Conservation (phyloP, 768 basidiomycete species). For the Suillus alpinus region DNA sequence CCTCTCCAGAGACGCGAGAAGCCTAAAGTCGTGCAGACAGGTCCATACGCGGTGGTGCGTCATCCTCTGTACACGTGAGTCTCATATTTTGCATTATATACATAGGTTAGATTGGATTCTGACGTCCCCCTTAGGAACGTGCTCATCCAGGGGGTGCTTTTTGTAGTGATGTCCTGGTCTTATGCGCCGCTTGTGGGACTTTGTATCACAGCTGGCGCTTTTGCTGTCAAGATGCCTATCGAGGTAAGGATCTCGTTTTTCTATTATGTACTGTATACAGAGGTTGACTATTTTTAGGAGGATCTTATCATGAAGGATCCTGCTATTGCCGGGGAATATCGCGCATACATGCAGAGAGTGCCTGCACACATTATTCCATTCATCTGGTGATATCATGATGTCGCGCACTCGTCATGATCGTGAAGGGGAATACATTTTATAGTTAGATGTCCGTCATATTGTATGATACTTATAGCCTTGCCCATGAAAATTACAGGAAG, state of each 20-base stretch:
- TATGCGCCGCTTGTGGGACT: conserved; percentile 31
- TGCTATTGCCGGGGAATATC: conserved; percentile 23
- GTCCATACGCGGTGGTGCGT: conserved; percentile 36
- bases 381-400: conserved; percentile 21
- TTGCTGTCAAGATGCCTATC: conserved; percentile 33
- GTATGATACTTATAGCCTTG: no score
- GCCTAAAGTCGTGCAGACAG: conserved; percentile 24
- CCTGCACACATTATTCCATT: conserved; percentile 29
- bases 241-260: conserved; percentile 23
- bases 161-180: conserved; percentile 23
- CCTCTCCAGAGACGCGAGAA: conserved; percentile 28
- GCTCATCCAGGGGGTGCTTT: background rate
- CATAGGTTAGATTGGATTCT: no score
- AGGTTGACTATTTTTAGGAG: conserved; percentile 20
- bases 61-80: conserved; percentile 35
- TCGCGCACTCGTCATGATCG: background rate
- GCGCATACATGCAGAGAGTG: conserved; percentile 28
- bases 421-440: background rate
- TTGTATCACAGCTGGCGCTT: conserved; percentile 17
- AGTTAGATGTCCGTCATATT: no score
- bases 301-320: conserved; percentile 26
- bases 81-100: no score
- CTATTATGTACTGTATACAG: no score
- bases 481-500: no score
- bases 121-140: background rate